Base-by-base conservation (phyloP, 768 basidiomycete species). In the Psilocybe azurescens region DNA sequence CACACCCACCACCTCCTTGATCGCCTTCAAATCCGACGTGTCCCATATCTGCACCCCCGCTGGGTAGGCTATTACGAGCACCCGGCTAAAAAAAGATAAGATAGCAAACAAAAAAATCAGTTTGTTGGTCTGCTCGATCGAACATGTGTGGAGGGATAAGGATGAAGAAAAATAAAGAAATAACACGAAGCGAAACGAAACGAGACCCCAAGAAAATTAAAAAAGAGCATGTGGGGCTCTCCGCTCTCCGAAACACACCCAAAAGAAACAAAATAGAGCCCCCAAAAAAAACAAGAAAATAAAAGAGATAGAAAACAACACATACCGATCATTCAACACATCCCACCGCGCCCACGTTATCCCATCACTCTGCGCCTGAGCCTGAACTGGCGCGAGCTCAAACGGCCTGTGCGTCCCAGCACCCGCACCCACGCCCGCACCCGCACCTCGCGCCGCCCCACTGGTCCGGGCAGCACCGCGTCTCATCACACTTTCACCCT, bases 21-120 rank as follows among this genome's bases (percentile, higher is more conserved):
- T 62, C 0, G 70, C 66, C 3, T 75, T 82, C 8, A 89, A 71
- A 61, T 83, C 78, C 11, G 82, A 78, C 65, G 84, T 85, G 65
- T 89, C 87, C 87, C 88, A 90, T 18, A 88, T 76, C 68, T 88
- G 84, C 47, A 90, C 67, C 4, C 32, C 18, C 2, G 33, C 16
- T 11, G 46, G 30, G 54, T 51, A 56, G 14, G 50, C 41, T 8
- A 53, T 20, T 1, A 38, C 52, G 28, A 59, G 51, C 9, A 53
- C 44, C 16, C 50, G 33, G 4, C 52, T 53, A 20, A 30, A 24
- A n/a, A n/a, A 20, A 53, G 38, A 46, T 41, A 24, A 24, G 24
- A 24, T 20, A 20, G 1, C 20, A 20, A 20, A 20, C 20, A 20
- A 20, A 20, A 20, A 20, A 20, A 20, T 20, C 24, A 24, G 24